Conservation (phyloP, 1,284 basidiomycete species). For the Chalciporus sp. region DNA sequence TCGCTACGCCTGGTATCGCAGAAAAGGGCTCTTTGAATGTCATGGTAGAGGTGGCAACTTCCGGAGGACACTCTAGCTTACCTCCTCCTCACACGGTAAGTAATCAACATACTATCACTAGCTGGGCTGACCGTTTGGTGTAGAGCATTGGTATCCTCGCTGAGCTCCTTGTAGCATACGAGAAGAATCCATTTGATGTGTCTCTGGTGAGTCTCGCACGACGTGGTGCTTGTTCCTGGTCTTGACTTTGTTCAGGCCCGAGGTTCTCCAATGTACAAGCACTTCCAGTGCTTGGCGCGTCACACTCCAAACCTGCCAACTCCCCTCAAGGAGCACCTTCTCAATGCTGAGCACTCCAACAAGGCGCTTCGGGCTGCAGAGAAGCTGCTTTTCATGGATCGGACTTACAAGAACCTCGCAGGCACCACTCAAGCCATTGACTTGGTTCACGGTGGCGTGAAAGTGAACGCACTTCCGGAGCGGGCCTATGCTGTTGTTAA, state of each 20-base stretch:
- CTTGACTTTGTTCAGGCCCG: conserved; percentile 29
- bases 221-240: not conserved
- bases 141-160: conserved; percentile 50
- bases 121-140: not conserved
- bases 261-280: conserved; percentile 46
- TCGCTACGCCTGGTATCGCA: conserved; percentile 51
- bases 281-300: conserved; percentile 46
- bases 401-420: conserved; percentile 33
- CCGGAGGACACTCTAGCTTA: conserved; percentile 60
- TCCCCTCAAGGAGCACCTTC: conserved; percentile 41
- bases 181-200: conserved; percentile 40
- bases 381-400: conserved; percentile 37
- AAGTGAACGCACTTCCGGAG: conserved; percentile 63
- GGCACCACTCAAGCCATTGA: conserved; percentile 66
- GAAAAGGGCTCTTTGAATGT: conserved; percentile 62
- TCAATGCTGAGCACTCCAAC: conserved; percentile 41
- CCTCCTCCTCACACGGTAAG: conserved; percentile 47
- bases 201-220: conserved; percentile 19
- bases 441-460: conserved; percentile 61
- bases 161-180: conserved; percentile 43
- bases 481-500: conserved; percentile 55
- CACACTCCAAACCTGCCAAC: conserved; percentile 47
- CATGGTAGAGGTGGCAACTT: conserved; percentile 46
- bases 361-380: conserved; percentile 45
- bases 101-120: not conserved